These are phyloP conservation scores for Mollisiaceae sp. DNA, from an alignment of 2,329 filamentous ascomycete species.

Conservation along the genomic window DNA sequence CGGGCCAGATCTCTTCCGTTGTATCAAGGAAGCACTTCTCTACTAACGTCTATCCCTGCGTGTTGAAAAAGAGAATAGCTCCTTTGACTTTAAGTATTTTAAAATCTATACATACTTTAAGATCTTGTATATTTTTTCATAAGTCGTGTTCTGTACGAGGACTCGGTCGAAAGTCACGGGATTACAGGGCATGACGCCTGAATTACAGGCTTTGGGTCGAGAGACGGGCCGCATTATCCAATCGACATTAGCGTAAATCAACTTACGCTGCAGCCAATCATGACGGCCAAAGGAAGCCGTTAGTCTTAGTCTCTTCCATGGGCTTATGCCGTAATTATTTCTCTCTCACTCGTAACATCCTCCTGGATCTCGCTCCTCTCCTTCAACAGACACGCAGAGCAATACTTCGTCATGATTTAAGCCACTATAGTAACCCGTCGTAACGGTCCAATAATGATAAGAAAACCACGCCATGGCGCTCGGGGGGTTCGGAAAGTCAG, in stretches of 20 bases:
- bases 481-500: constrained; percentile 23
- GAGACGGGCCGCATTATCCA: no score
- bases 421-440: constrained; percentile 18
- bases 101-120: no score
- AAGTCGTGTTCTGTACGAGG: no score
- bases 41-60: no score
- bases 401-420: constrained; percentile 20
- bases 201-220: no score
- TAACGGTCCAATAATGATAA: constrained; percentile 20
- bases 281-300: constrained; percentile 17
- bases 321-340: constrained; percentile 19
- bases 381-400: constrained; percentile 21
- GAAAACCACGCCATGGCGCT: constrained; percentile 23
- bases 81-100: no score
- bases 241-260: constrained; percentile 20
- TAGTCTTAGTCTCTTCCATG: constrained; percentile 18
- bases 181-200: no score
- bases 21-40: no score
- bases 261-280: constrained; percentile 24
- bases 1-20: no score
- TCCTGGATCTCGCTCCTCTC: constrained; percentile 20
- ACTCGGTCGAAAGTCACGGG: no score
- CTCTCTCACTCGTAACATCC: constrained; percentile 21
- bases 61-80: no score
- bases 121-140: no score